Base-by-base conservation (phyloP, 768 basidiomycete species). In the Boletus insuetus region DNA sequence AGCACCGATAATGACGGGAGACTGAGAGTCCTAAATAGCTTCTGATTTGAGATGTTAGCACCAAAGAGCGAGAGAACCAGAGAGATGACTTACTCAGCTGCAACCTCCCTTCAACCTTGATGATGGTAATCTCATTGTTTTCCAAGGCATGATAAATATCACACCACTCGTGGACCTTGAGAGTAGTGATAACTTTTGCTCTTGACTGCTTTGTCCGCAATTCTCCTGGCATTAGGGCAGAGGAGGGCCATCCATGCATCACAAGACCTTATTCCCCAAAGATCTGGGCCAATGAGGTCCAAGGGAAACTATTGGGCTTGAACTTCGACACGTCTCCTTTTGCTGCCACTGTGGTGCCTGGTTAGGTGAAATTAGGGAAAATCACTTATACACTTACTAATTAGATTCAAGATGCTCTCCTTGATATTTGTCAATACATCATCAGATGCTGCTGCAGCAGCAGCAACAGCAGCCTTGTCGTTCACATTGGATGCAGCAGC, bases 111-210 rank as follows among this genome's bases (percentile, higher is more conserved):
- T 54, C 24, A 6, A 54, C 47, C 12, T 54, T 54, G 2, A 44
- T 20, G 4, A 54, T 44, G 10, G 42, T 9, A 0, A 54, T 44
- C 19, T 54, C 6, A 1, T 54, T 38, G 26, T 49, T 54, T 31
- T 54, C n/a, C 29, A 55, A 55, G 37, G 43, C 0, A 32, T 55
- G 10, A 34, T 46, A 34, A 3, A 55, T 17, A 7, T 45, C 10
- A 5, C 26, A 22, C 20, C n/a, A n/a, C 38, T 55, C 32, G 0
- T 26, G 20, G 26, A 51, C 45, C 14, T 55, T 51, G 38, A 55
- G 54, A 51, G 22, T 11, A 40, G 54, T 55, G 6, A 56, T 56
- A 12, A 44, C 49, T 37, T 51, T 56, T 9, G 26, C 43, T 17
- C 38, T 46, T 16, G 32, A 40, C 10, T 51, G 13, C n/a, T 42